A percentile compares a stretch with the other conserved stretches of the same genome.
Conservation (phyloP, 345 rosid genomes). For the Trapa incisa region DNA sequence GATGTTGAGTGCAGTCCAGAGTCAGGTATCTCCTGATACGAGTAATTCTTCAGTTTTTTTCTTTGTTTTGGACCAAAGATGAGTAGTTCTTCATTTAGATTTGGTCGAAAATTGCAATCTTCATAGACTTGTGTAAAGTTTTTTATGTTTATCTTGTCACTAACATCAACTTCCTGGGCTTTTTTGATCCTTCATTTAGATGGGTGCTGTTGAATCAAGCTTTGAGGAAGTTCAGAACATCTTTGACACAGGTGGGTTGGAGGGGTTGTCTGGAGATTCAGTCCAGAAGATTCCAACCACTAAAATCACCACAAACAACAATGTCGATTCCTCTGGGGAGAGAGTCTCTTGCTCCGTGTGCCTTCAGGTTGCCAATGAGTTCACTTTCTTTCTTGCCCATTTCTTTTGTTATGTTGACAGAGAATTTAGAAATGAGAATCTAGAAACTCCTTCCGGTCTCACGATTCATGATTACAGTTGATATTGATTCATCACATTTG, state of each 20-base stretch:
- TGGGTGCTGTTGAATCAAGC: conserved; percentile 83
- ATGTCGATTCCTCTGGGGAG: conserved; percentile 61
- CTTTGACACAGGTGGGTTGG: conserved; percentile 68
- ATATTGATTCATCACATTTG: conserved; percentile 1
- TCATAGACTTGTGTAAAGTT: neutral
- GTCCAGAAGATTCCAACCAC: conserved; percentile 80
- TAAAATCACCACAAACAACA: conserved; percentile 52
- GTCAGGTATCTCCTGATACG: conserved; percentile 52
- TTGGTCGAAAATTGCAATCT: neutral
- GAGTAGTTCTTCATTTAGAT: neutral
- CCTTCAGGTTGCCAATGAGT: conserved; percentile 55
- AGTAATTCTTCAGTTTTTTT: neutral
- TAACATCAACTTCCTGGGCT: neutral
- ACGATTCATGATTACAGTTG: neutral
- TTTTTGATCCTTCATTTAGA: conserved; percentile 28
- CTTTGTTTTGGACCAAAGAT: no score
- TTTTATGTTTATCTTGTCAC: conserved; percentile 5
- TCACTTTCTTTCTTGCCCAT: no score
- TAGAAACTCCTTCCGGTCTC: neutral
- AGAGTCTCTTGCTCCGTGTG: conserved; percentile 84
- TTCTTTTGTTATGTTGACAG: neutral
- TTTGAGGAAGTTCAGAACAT: conserved; percentile 73
- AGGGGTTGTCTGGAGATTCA: conserved; percentile 68
- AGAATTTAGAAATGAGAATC: neutral
- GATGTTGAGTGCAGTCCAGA: conserved; percentile 97